phyloP scores from a whole-genome alignment of 371 early-diverging fungal species.

The Syncephalastrum contaminatum region DNA sequence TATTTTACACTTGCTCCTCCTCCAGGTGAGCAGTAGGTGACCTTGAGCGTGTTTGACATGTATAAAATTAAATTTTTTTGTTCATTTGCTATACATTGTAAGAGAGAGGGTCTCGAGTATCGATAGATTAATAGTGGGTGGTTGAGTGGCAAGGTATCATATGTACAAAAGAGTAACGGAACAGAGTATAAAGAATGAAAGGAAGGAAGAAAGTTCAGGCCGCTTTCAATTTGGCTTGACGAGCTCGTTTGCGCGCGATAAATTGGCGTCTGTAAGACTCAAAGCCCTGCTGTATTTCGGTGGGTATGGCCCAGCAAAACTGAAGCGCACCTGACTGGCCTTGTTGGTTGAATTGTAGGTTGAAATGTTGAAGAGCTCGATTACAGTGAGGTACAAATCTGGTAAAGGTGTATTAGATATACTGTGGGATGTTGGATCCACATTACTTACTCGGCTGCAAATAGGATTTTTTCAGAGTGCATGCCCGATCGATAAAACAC shows the following conservation, averaged over 20 bases:
- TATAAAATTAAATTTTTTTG: too few species aligned
- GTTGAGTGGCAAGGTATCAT: too few species aligned
- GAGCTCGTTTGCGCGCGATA: slow-evolving; percentile 49
- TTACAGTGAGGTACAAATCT: slow-evolving; percentile 73
- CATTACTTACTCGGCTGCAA: slow-evolving; percentile 60
- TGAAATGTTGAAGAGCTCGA: slow-evolving; percentile 64
- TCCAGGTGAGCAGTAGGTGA: too few species aligned
- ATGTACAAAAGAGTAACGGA: too few species aligned
- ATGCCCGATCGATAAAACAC: slow-evolving; percentile 62
- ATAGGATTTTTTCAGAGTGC: slow-evolving; percentile 63
- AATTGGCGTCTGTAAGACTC: slow-evolving; percentile 60
- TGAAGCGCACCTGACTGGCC: slow-evolving; percentile 51
- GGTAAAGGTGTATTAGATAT: neutral
- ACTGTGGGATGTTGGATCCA: neutral
- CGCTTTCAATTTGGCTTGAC: slow-evolving; percentile 41
- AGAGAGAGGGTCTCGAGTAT: too few species aligned
- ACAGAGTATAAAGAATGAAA: too few species aligned
- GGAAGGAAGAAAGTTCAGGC: slow-evolving; percentile 9
- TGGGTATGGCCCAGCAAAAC: slow-evolving; percentile 61
- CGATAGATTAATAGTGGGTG: too few species aligned
- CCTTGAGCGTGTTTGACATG: too few species aligned
- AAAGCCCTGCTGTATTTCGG: slow-evolving; percentile 65
- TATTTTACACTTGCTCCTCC: too few species aligned
- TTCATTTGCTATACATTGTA: too few species aligned
- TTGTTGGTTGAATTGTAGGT: slow-evolving; percentile 59